Evolutionary conservation across 768 basidiomycete species (phyloP).

Genomic region (Pisolithus orientalis): DNA sequence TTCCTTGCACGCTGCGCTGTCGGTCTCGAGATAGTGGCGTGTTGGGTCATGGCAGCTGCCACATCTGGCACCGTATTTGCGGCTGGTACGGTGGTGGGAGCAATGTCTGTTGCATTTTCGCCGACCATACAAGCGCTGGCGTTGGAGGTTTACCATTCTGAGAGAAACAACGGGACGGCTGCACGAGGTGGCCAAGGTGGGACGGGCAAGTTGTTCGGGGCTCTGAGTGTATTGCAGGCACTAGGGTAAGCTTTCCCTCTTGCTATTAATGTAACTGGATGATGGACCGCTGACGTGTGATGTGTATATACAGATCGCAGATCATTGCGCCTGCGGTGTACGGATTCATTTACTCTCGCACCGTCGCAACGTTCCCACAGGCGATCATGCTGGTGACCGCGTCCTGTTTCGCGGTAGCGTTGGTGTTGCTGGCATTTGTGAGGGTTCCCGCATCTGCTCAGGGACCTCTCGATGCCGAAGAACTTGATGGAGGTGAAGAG

Average conservation of each 20-base stretch:
- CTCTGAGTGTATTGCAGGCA: conserved; percentile 67
- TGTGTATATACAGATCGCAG: conserved; percentile 39
- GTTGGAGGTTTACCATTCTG: conserved; percentile 47
- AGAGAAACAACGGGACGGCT: conserved; percentile 16
- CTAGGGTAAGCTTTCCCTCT: conserved; percentile 40
- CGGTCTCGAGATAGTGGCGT: conserved; percentile 47
- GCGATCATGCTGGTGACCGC: conserved; percentile 61
- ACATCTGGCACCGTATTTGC: conserved; percentile 46
- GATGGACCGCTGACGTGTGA: not conserved
- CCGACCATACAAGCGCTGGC: conserved; percentile 72
- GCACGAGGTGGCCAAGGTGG: conserved; percentile 44
- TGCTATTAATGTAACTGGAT: not conserved
- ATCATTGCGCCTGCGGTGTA: conserved; percentile 73
- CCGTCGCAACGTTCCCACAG: conserved; percentile 63
- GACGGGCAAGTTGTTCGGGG: conserved; percentile 74
- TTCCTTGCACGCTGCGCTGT: conserved; percentile 57
- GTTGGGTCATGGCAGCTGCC: conserved; percentile 43
- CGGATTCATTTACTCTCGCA: conserved; percentile 63
- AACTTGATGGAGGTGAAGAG: not conserved
- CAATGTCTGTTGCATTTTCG: conserved; percentile 56
- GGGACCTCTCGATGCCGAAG: not conserved
- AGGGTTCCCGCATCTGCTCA: not conserved
- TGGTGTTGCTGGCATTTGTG: conserved; percentile 43
- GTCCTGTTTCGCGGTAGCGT: conserved; percentile 33
- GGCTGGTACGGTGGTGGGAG: conserved; percentile 38